Base-by-base conservation (phyloP, 495 filamentous ascomycete species). In the Penicillium turbatum region DNA sequence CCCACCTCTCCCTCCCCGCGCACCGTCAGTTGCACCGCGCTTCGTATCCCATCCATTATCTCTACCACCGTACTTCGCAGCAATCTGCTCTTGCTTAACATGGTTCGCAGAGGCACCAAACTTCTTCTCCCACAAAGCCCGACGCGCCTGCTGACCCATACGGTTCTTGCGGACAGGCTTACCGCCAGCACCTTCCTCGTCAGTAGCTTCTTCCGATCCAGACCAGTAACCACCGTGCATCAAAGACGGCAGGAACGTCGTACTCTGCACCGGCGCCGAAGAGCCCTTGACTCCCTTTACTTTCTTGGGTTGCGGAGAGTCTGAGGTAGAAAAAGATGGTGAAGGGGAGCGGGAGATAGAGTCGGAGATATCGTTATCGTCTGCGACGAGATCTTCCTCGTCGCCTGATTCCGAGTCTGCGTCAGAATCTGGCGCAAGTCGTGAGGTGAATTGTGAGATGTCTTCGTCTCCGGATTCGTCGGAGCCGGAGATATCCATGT, bases 51-150 rank as follows among this genome's bases (percentile, higher is more conserved):
- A 80, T 1, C 77, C 78, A 44, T 50, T 65, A 63, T 80, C 76
- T 44, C 75, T 61, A 39, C 55, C 61, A 12, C 50, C 49, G 27
- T 43, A 48, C 36, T 62, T 68, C 39, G 64, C 59, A 35, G 69
- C 57, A 34, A 59, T 47, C 38, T 63, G 35, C 44, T 72, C 55
- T 11, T 69, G 48, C 49, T 79, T 75, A 1, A 92, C 56, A 65
- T 96, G 90, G 35, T 90, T 90, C 12, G 90, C 90, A 31, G 79
- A 75, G 2, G 76, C 68, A 2, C 89, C 89, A 62, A 78, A 97
- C 65, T 96, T 97, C 76, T 95, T 92, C 76, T 97, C 92, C 86
- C 86, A 91, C 44, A 97, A 78, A 8, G 84, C 81, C 34, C 89
- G 86, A 11, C 93, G 83, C 7, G 89, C 92, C 49, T 86, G 85